Conservation (phyloP, 768 basidiomycete species). For the Sarcodon sp. region DNA sequence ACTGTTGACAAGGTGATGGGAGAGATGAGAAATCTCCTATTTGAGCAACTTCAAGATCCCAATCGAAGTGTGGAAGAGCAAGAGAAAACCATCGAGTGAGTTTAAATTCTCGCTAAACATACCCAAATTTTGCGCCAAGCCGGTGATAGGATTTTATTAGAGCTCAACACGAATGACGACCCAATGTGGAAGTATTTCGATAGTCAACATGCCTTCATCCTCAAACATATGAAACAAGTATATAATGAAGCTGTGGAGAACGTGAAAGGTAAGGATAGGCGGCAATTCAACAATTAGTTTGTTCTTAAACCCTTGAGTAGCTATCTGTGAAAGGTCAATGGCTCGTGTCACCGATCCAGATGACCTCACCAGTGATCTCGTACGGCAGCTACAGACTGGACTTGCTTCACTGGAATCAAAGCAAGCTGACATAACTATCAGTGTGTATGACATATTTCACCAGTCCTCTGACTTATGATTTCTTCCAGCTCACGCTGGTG, state of each 20-base stretch:
- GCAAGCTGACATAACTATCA: conserved; percentile 45
- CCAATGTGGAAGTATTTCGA: conserved; percentile 96
- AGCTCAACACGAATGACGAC: conserved; percentile 78
- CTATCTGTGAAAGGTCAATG: conserved; percentile 27
- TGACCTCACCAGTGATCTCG: conserved; percentile 28
- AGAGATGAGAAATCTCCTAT: conserved; percentile 73
- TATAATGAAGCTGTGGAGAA: conserved; percentile 38
- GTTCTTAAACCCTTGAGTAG: conserved; percentile 18
- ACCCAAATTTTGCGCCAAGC: not conserved
- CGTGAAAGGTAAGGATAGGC: conserved; percentile 29
- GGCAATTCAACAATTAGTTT: conserved; percentile 5
- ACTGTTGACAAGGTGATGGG: conserved; percentile 91
- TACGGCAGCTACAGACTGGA: conserved; percentile 46
- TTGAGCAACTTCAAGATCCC: conserved; percentile 72
- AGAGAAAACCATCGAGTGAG: conserved; percentile 95
- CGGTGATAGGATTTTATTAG: conserved; percentile 63
- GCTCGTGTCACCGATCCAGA: conserved; percentile 23
- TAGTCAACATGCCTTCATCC: conserved; percentile 78
- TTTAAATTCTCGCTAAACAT: conserved; percentile 11
- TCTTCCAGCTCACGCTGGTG: conserved; percentile 48
- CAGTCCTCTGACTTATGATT: not conserved
- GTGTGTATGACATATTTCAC: conserved; percentile 23
- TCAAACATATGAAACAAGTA: conserved; percentile 59
- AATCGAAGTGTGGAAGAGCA: conserved; percentile 81
- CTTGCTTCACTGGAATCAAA: conserved; percentile 49